Conservation (phyloP, 495 filamentous ascomycete genomes). For the Xylaria palmicola region DNA sequence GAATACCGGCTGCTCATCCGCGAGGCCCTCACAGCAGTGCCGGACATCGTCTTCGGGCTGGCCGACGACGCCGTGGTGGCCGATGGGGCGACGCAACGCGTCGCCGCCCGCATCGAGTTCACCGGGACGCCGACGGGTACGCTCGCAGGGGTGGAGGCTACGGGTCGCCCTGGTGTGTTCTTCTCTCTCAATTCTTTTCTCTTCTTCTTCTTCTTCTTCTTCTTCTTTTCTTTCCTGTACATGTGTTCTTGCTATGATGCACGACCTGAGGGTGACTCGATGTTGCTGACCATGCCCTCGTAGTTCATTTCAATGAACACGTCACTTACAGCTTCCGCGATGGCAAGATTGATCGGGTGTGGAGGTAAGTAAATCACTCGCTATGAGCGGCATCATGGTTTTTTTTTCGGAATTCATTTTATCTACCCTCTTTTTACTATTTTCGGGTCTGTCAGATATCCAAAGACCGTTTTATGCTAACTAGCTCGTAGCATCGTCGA, state of each 20-base stretch:
- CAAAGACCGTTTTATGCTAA: not conserved
- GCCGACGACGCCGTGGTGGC: slow-evolving; percentile 25
- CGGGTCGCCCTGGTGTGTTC: slow-evolving; percentile 12
- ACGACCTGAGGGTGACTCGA: too few species aligned
- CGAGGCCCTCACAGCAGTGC: slow-evolving; percentile 24
- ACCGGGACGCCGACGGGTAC: slow-evolving; percentile 23
- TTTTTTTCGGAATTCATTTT: too few species aligned
- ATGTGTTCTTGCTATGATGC: too few species aligned
- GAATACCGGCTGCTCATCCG: slow-evolving; percentile 30
- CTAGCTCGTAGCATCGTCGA: slow-evolving; percentile 23
- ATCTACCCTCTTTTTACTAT: not conserved
- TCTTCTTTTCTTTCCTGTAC: too few species aligned
- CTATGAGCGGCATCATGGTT: too few species aligned
- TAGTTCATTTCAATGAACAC: slow-evolving; percentile 32
- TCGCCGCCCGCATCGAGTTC: slow-evolving; percentile 31
- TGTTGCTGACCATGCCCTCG: not conserved
- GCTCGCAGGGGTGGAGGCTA: slow-evolving; percentile 20
- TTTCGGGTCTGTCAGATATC: not conserved
- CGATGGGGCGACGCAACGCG: slow-evolving; percentile 24
- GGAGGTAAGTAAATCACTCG: slow-evolving; percentile 18
- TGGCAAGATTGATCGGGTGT: slow-evolving; percentile 35
- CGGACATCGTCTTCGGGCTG: slow-evolving; percentile 26
- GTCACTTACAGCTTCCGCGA: slow-evolving; percentile 36
- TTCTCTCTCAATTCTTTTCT: too few species aligned
- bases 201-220: too few species aligned